A percentile compares a stretch with the other conserved stretches of the same genome.
Conservation (phyloP, 1,284 basidiomycete genomes). For the Sanghuangporus weigelae region DNA sequence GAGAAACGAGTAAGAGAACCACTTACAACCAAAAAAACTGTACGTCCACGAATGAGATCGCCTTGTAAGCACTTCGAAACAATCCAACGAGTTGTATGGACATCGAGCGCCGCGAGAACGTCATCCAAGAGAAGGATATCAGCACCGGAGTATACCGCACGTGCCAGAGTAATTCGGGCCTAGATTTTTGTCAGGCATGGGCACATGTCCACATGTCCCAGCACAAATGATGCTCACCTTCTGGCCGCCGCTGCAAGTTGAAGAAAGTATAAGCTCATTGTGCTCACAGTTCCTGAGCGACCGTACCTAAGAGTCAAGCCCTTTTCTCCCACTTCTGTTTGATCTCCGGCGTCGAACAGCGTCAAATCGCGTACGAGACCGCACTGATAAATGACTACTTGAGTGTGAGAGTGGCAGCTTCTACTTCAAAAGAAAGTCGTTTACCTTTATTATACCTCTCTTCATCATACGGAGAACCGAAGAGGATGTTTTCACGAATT, state of each 20-base stretch:
- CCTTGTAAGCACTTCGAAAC: conserved; percentile 71
- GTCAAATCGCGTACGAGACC: conserved; percentile 33
- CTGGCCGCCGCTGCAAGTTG: conserved; percentile 58
- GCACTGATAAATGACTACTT: conserved; percentile 28
- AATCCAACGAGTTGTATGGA: conserved; percentile 71
- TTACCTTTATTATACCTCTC: conserved; percentile 38
- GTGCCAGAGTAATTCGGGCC: conserved; percentile 69
- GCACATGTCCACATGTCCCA: background rate
- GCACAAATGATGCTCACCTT: conserved; percentile 30
- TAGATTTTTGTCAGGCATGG: conserved; percentile 18
- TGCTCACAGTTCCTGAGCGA: conserved; percentile 4
- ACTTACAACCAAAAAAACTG: conserved; percentile 67
- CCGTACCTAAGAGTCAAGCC: conserved; percentile 47
- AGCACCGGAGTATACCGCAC: conserved; percentile 63
- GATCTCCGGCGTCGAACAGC: conserved; percentile 47
- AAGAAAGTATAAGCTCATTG: background rate
- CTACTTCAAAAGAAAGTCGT: background rate
- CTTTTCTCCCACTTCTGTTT: conserved; percentile 67
- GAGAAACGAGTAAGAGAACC: background rate
- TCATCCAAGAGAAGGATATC: conserved; percentile 62
- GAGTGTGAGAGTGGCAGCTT: background rate
- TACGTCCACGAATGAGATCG: conserved; percentile 62
- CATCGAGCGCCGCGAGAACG: conserved; percentile 39
- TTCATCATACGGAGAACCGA: conserved; percentile 38
- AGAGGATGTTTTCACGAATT: conserved; percentile 42